Conservation (phyloP, 306 rosid genomes). For the Rosa multiflora region DNA sequence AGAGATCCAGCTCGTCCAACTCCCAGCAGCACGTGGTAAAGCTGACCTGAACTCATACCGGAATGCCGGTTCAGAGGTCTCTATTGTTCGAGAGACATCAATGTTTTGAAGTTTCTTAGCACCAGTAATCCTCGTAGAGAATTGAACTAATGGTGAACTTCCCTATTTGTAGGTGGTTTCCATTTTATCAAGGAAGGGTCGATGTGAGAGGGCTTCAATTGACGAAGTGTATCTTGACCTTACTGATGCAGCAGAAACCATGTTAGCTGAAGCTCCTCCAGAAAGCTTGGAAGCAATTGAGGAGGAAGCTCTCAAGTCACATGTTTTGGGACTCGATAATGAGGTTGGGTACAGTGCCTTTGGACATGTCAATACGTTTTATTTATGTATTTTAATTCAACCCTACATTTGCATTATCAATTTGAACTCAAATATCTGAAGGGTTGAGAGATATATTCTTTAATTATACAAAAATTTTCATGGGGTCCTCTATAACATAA, state of each 20-base stretch:
- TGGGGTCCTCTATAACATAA: too few species aligned
- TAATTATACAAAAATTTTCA: background rate
- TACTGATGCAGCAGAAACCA: conserved; percentile 75
- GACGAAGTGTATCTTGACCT: conserved; percentile 97
- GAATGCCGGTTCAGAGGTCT: conserved; percentile 85
- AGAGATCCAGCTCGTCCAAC: conserved; percentile 76
- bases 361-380: background rate
- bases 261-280: conserved; percentile 70
- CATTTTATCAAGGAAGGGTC: conserved; percentile 74
- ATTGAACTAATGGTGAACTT: conserved; percentile 15
- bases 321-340: conserved; percentile 68
- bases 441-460: background rate
- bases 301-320: conserved; percentile 79
- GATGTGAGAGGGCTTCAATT: conserved; percentile 96
- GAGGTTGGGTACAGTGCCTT: conserved; percentile 46
- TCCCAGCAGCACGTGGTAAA: conserved; percentile 92
- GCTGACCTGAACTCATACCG: conserved; percentile 84
- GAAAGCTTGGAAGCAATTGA: conserved; percentile 51
- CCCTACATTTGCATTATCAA: background rate
- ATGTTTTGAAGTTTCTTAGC: too few species aligned
- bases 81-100: conserved; percentile 9
- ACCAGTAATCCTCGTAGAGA: background rate
- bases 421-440: background rate
- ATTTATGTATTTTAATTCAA: background rate
- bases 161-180: conserved; percentile 61